Base-by-base conservation (phyloP, 441 rosid species). In the Euphorbia celastroides region DNA sequence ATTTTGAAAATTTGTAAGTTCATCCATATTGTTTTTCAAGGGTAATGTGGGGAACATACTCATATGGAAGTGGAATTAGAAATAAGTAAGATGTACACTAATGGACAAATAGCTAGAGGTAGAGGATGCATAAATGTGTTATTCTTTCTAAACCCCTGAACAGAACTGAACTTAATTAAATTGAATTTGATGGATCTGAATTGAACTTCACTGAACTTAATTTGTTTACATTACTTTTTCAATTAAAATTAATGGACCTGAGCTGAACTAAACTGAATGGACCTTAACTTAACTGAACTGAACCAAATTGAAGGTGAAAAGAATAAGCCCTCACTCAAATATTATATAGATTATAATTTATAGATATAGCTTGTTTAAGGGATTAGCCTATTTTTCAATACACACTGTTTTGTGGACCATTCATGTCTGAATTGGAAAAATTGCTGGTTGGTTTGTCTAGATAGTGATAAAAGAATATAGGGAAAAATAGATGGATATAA, bases 11-110 rank as follows among this genome's bases (percentile, higher is more conserved):
- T 34, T 34, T 34, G 38, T 34, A 3, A 9, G 38, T 9, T 34
- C 38, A 44, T 66, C 67, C n/a, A n/a, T n/a, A n/a, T n/a, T n/a
- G n/a, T n/a, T n/a, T n/a, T n/a, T n/a, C n/a, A n/a, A n/a, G 38
- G 9, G 38, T 34, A 9, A 34, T 34, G 92, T 92, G 96, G 98
- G 96, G 93, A 89, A 89, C 98, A 89, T 75, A 85, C 79, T 89
- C 83, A 88, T 85, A 70, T 84, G 84, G 68, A 71, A 80, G 89
- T 90, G 83, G 90, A 84, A 83, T 20, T 41, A 2, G 2, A 41
- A 27, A 57, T 28, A 54, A 2, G 38, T 0, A 22, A n/a, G 1
- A 50, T 66, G 19, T 6, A 55, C 31, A 54, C 60, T 72, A 54
- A 79, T 70, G 73, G 68, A 78, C 73, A 70, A 67, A 77, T 77